Base-by-base conservation (phyloP, 495 filamentous ascomycete species). In the Hyaloscypha finlandica region DNA sequence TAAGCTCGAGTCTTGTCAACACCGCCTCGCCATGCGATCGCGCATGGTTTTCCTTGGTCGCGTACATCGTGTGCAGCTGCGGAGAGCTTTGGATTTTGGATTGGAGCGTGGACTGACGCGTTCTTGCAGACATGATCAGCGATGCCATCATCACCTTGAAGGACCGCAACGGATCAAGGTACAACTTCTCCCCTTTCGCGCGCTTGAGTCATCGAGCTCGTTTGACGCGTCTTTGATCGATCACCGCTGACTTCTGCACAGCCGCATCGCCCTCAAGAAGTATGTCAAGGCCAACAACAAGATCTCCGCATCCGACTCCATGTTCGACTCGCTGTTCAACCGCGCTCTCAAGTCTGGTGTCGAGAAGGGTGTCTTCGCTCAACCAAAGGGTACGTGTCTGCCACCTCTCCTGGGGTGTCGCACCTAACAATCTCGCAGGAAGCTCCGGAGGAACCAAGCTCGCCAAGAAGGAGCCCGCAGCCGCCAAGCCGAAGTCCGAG, bases 251-350 rank as follows among this genome's bases (percentile, higher is more conserved):
- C 61, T 19, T 39, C 22, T 56, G 60, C 59, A 73, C 76, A 99
- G 95, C 81, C 96, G 95, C 71, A 90, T 94, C 78, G 90, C 92
- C 32, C 88, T 99, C 77, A 97, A 97, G 90, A 97, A 99, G 80
- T 99, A 98, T 83, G 91, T 99, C 74, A 85, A 86, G 78, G 88
- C 91, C 73, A 98, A 99, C 90, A 97, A 98, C 87, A 91, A 89
- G 77, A 86, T 96, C 78, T 83, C 82, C 64, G 85, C 87, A 61
- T 84, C 81, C 39, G 88, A 90, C 73, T 83, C 82, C 57, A 87
- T 88, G 76, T 98, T 98, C 77, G 94, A 95, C 76, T 85, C 86
- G 69, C 89, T 94, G 73, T 93, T 99, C 88, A 98, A 97, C 87
- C 89, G 89, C 77, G 93, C 94, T 39, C 85, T 99, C 79, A 89